Base-by-base conservation (phyloP, 2,329 filamentous ascomycete genomes). In the Hirsutella minnesotensis region DNA sequence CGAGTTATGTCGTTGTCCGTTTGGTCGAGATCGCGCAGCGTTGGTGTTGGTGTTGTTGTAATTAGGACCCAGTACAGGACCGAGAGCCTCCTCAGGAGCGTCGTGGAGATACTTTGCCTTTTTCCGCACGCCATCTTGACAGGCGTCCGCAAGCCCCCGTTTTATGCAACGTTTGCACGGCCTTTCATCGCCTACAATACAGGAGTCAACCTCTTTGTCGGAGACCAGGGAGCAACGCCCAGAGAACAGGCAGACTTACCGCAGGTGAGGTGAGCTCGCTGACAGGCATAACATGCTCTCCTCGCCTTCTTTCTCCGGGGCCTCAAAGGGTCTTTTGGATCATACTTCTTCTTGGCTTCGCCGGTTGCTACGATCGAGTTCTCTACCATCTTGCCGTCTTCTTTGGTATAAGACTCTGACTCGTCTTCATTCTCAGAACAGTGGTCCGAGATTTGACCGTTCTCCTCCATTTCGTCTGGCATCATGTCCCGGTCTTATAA, bases 61-160 rank as follows among this genome's bases (percentile, higher is more conserved):
- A 48, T 73, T 79, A 24, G 81, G 78, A 5, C 82, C 81, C 39
- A 92, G 73, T 35, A 92, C 87, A n/a, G 89, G 86, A 58, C 90
- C 77, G 48, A 95, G 71, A 38, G 88, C 88, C 60, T 94, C 88
- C 41, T 87, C 79, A 30, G 90, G 89, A 21, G 90, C 88, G 72
- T 96, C 92, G 58, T 96, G 89, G 44, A 98, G 83, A 62, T 98
- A 98, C 63, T 98, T 98, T 41, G 92, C 92, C 73, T 96, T 98
- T 66, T 98, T 98, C 49, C 92, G 83, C 41, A 96, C 88, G 42
- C 92, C 92, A 59, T 98, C 92, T 62, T 95, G 88, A 58, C 92
- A 98, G 47, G 79, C 79, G 60, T 95, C 88, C 55, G 88, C 85
- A 19, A 96, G 76, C 38, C 87, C 86, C 54, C 92, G 83, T 64